Conservation (phyloP, 2,329 filamentous ascomycete genomes). For the Botrytis medusae region DNA sequence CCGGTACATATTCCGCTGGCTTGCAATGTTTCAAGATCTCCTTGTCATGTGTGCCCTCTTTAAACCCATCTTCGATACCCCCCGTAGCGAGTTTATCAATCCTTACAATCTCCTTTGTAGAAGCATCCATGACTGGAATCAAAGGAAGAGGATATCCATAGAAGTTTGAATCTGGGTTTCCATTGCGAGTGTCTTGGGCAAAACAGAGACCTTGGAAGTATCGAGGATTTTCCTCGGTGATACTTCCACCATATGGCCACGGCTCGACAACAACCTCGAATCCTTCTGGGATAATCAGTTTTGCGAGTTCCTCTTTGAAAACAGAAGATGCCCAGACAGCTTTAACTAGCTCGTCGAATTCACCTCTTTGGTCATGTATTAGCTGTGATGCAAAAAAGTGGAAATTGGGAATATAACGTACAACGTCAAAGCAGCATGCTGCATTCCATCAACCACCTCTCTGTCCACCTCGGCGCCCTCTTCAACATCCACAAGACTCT, state of each 20-base stretch:
- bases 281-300: conserved; percentile 52
- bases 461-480: conserved; percentile 45
- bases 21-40: conserved; percentile 47
- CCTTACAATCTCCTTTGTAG: conserved; percentile 48
- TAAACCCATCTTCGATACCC: conserved; percentile 43
- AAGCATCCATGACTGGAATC: conserved; percentile 50
- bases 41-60: conserved; percentile 45
- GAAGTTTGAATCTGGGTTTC: conserved; percentile 43
- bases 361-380: neutral
- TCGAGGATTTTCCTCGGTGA: conserved; percentile 46
- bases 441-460: conserved; percentile 47
- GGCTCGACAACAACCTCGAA: conserved; percentile 55
- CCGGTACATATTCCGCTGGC: conserved; percentile 42
- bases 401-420: conserved; percentile 37
- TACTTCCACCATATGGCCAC: conserved; percentile 54
- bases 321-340: neutral
- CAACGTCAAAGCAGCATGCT: conserved; percentile 50
- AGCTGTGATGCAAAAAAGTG: neutral
- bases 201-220: conserved; percentile 57
- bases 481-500: conserved; percentile 52
- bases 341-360: conserved; percentile 11
- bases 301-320: conserved; percentile 6
- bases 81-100: conserved; percentile 48
- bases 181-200: conserved; percentile 44
- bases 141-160: conserved; percentile 52